phyloP scores from a whole-genome alignment of 257 asterid species.

The Perilla frutescens region DNA sequence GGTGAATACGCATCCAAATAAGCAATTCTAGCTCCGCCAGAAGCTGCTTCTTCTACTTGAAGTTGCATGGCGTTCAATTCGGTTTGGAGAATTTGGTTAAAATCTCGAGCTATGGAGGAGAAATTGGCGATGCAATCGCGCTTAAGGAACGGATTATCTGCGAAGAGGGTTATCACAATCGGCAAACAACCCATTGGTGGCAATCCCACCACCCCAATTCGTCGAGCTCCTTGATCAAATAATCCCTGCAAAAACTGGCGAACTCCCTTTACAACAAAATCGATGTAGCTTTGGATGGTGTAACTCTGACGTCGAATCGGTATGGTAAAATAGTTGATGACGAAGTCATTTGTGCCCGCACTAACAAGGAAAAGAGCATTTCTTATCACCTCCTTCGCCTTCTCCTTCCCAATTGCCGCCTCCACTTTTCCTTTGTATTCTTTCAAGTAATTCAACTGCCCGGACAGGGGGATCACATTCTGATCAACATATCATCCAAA shows the following conservation, averaged over 20 bases:
- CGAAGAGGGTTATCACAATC: slow-evolving; percentile 49
- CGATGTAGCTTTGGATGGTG: slow-evolving; percentile 52
- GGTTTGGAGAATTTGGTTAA: slow-evolving; percentile 53
- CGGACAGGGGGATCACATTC: slow-evolving; percentile 61
- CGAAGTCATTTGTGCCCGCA: slow-evolving; percentile 87
- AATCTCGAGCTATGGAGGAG: slow-evolving; percentile 53
- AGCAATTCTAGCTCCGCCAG: slow-evolving; percentile 51
- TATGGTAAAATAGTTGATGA: slow-evolving; percentile 56
- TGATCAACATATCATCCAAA: slow-evolving; percentile 20
- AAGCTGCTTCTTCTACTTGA: not conserved
- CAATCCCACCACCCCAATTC: slow-evolving; percentile 75
- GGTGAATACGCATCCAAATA: slow-evolving; percentile 54
- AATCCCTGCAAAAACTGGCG: slow-evolving; percentile 57
- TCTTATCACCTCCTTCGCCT: slow-evolving; percentile 42
- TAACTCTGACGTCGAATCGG: slow-evolving; percentile 63
- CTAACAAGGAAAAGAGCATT: slow-evolving; percentile 63
- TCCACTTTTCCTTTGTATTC: slow-evolving; percentile 52
- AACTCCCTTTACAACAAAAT: slow-evolving; percentile 47
- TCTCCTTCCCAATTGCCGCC: slow-evolving; percentile 54
- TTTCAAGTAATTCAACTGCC: slow-evolving; percentile 58
- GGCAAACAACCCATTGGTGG: slow-evolving; percentile 88
- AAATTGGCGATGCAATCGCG: slow-evolving; percentile 51
- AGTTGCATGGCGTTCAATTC: slow-evolving; percentile 39
- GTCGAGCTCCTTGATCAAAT: slow-evolving; percentile 60
- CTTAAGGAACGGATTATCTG: slow-evolving; percentile 35